phyloP scores from a whole-genome alignment of 805 yeast genomes.

The Lipomyces lipofer region DNA sequence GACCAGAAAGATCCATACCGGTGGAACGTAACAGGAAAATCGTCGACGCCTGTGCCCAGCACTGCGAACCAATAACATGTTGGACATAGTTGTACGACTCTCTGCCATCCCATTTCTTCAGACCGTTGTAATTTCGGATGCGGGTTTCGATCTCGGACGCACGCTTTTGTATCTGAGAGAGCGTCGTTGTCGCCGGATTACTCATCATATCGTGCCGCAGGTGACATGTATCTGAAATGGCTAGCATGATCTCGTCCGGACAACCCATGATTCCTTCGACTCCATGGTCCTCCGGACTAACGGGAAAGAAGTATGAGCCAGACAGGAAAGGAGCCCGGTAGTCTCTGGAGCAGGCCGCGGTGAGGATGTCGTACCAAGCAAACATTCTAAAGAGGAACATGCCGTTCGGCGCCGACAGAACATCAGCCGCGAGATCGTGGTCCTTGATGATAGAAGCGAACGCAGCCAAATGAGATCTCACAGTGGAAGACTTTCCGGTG shows the following conservation, averaged over 20 bases:
- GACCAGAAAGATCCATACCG: constrained; percentile 29
- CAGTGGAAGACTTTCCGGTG: constrained; percentile 24
- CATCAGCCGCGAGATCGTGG: constrained; percentile 26
- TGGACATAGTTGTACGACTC: constrained; percentile 24
- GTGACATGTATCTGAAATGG: constrained; percentile 25
- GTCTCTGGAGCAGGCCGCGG: constrained; percentile 26
- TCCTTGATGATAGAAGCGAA: constrained; percentile 26
- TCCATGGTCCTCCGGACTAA: constrained; percentile 19
- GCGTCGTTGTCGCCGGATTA: constrained; percentile 17
- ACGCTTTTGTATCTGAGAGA: constrained; percentile 23
- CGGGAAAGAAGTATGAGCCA: constrained; percentile 26
- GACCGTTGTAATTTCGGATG: constrained; percentile 18
- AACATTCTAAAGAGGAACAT: constrained; percentile 26
- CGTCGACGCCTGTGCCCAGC: constrained; percentile 30
- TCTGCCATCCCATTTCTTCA: constrained; percentile 28
- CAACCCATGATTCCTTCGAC: constrained; percentile 29
- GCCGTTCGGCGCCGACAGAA: constrained; percentile 26
- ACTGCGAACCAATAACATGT: constrained; percentile 25
- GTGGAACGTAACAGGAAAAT: constrained; percentile 26
- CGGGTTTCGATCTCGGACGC: constrained; percentile 21
- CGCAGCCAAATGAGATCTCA: constrained; percentile 28
- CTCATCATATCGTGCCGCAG: constrained; percentile 21
- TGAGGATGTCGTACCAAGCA: constrained; percentile 29
- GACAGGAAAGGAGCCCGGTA: constrained; percentile 25
- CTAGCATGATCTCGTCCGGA: constrained; percentile 27